A percentile compares a stretch with the other conserved stretches of the same genome.
Conservation (phyloP, 257 asterid genomes). For the Przewalskia tangutica region DNA sequence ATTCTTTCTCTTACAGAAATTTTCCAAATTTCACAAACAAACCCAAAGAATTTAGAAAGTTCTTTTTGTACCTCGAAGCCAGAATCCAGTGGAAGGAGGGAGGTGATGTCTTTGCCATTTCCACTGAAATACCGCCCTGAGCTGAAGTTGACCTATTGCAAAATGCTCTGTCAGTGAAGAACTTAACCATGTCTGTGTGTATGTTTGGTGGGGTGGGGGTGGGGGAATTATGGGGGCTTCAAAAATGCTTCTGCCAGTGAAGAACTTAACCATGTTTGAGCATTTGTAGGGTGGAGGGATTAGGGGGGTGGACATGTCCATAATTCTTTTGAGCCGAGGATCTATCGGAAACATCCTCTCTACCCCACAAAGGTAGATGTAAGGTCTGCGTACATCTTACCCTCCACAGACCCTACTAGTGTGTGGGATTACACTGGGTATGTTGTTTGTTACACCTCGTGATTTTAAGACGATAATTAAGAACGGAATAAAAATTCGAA, state of each 20-base stretch:
- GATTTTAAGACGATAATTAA: too few relatives aligned
- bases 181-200: neutral
- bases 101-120: constrained; percentile 39
- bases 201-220: neutral
- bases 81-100: constrained; percentile 89
- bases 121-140: constrained; percentile 87
- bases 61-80: constrained; percentile 69
- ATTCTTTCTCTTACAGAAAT: neutral
- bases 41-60: neutral
- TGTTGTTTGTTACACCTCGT: too few relatives aligned
- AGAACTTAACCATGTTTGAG: neutral
- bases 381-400: too few relatives aligned
- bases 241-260: neutral
- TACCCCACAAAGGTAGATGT: neutral
- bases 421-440: too few relatives aligned
- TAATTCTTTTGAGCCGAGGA: too few relatives aligned
- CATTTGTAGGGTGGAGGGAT: neutral
- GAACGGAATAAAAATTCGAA: too few relatives aligned
- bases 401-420: too few relatives aligned
- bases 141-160: constrained; percentile 83
- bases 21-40: neutral
- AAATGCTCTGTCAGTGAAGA: constrained; percentile 12
- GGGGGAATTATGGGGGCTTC: neutral
- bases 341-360: too few relatives aligned
- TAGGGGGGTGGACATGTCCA: neutral